Evolutionary conservation across 306 rosid genomes (phyloP).

Genomic region (Trifolium subterraneum): DNA sequence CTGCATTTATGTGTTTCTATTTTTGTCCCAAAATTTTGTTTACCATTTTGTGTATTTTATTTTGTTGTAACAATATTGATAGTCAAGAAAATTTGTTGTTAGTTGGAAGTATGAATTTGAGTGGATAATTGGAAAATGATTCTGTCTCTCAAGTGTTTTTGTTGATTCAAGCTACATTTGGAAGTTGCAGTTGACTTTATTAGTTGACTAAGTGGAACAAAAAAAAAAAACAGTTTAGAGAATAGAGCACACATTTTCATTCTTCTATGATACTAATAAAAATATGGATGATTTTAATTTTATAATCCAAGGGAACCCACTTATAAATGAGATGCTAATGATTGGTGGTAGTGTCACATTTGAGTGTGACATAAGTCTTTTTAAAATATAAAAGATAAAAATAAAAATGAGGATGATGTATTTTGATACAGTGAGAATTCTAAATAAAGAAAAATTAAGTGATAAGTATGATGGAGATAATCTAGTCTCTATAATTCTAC

Average conservation of each 20-base stretch:
- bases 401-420: too few relatives aligned
- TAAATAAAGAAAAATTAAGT: too few relatives aligned
- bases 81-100: neutral
- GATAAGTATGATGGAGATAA: too few relatives aligned
- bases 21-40: neutral
- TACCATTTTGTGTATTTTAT: neutral
- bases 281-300: too few relatives aligned
- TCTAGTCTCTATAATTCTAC: too few relatives aligned
- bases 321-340: neutral
- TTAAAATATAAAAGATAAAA: too few relatives aligned
- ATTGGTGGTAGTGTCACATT: neutral
- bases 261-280: too few relatives aligned
- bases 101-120: neutral
- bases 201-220: neutral
- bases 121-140: neutral
- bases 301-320: neutral
- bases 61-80: neutral
- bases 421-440: too few relatives aligned
- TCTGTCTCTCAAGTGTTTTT: neutral
- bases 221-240: too few relatives aligned
- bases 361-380: too few relatives aligned
- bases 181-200: neutral
- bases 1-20: neutral
- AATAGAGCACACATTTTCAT: too few relatives aligned
- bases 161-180: neutral